These are phyloP conservation scores for Fistulifera pelliculosa DNA, from an alignment of 108 stramenopile species.

Conservation along the genomic window DNA sequence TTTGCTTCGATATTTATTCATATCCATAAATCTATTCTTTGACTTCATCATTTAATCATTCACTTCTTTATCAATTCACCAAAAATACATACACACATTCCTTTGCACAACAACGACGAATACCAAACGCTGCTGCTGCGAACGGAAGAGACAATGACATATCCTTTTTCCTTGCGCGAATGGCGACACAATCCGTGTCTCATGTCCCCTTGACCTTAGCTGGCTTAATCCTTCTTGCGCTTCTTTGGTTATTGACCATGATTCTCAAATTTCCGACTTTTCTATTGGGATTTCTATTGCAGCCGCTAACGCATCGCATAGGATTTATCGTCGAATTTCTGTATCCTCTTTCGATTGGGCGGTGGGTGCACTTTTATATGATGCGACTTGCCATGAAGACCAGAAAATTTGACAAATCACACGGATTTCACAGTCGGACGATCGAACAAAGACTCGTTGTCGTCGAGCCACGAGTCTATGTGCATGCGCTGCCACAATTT, in stretches of 20 bases:
- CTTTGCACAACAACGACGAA: too few species aligned
- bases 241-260: conserved; percentile 34
- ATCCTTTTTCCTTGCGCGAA: conserved; percentile 28
- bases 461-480: conserved; percentile 53
- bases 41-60: too few species aligned
- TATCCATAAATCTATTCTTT: too few species aligned
- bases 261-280: conserved; percentile 47
- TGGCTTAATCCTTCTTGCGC: conserved; percentile 31
- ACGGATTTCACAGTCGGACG: conserved; percentile 56
- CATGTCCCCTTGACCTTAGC: conserved; percentile 54
- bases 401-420: conserved; percentile 22
- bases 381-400: conserved; percentile 20
- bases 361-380: conserved; percentile 60
- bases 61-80: too few species aligned
- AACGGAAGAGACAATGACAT: too few species aligned
- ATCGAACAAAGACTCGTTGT: conserved; percentile 61
- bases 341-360: conserved; percentile 47
- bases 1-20: too few species aligned
- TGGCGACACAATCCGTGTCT: conserved; percentile 62
- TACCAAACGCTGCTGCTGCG: too few species aligned
- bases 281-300: conserved; percentile 48
- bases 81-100: too few species aligned
- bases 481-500: conserved; percentile 52
- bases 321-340: conserved; percentile 70
- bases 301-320: conserved; percentile 36